Conservation (phyloP, 164 flowering plant species). For the Platanus orientalis region DNA sequence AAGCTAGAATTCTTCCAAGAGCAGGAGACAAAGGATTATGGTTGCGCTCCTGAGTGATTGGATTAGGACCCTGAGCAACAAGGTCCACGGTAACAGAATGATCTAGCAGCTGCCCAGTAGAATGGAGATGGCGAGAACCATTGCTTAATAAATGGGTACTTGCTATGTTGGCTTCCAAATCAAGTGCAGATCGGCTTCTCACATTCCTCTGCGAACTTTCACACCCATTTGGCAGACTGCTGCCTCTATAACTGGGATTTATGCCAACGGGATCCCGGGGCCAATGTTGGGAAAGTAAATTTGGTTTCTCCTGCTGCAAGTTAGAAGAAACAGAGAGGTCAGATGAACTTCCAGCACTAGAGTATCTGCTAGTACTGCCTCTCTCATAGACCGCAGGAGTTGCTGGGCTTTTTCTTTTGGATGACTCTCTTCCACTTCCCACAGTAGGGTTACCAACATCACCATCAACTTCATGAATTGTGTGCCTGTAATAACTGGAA, state of each 20-base stretch:
- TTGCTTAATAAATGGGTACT: slow-evolving; percentile 34
- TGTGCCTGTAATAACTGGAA: slow-evolving; percentile 33
- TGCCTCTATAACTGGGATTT: slow-evolving; percentile 23
- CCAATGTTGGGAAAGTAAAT: slow-evolving; percentile 30
- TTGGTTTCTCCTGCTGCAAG: slow-evolving; percentile 38
- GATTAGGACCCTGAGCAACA: slow-evolving; percentile 22
- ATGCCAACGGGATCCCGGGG: slow-evolving; percentile 34
- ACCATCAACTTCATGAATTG: slow-evolving; percentile 29
- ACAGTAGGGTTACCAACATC: slow-evolving; percentile 29
- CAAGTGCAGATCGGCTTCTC: slow-evolving; percentile 50
- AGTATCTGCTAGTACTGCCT: slow-evolving; percentile 43
- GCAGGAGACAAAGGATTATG: slow-evolving; percentile 30
- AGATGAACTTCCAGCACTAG: slow-evolving; percentile 30
- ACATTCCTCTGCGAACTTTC: slow-evolving; percentile 62
- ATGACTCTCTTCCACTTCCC: slow-evolving; percentile 38
- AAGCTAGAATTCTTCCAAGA: slow-evolving; percentile 28
- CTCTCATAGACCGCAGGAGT: slow-evolving; percentile 38
- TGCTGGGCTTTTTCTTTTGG: slow-evolving; percentile 62
- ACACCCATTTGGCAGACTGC: slow-evolving; percentile 34
- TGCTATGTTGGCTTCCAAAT: slow-evolving; percentile 36
- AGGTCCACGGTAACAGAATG: slow-evolving; percentile 30
- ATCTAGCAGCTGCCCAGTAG: slow-evolving; percentile 24
- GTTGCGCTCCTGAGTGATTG: slow-evolving; percentile 37
- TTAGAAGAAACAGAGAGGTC: slow-evolving; percentile 31
- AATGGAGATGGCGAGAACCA: slow-evolving; percentile 26